Evolutionary conservation across 2,329 filamentous ascomycete species (phyloP).

Genomic region (Gaeumannomyces sp.): DNA sequence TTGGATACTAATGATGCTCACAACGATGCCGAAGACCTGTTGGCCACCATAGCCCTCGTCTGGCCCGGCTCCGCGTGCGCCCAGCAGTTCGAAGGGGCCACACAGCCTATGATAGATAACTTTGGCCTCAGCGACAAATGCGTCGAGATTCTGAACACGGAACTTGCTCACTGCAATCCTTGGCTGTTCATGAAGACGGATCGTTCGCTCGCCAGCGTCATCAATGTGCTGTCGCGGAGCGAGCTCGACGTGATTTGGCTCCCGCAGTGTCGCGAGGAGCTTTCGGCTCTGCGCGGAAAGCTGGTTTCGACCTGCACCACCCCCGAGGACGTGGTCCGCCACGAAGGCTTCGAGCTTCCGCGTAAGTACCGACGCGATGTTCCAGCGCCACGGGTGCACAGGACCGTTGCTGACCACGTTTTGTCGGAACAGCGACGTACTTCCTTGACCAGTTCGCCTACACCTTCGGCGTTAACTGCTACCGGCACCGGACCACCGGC

Average conservation of each 20-base stretch:
- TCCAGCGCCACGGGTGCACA: no score
- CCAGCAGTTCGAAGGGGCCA: neutral
- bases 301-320: neutral
- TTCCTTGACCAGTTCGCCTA: neutral
- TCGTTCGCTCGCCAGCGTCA: neutral
- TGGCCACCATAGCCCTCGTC: neutral
- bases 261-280: neutral
- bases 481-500: neutral
- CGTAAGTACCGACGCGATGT: neutral
- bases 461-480: neutral
- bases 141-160: neutral
- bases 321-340: neutral
- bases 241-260: neutral
- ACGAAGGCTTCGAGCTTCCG: neutral
- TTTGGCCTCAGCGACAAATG: neutral
- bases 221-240: neutral
- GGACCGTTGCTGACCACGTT: neutral
- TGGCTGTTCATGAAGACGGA: neutral
- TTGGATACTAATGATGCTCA: neutral
- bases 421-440: no score
- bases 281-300: neutral
- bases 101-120: neutral
- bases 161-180: neutral
- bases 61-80: neutral
- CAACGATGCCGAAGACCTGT: neutral